Base-by-base conservation (phyloP, 2,329 filamentous ascomycete genomes). In the Fusarium sulawesiense region DNA sequence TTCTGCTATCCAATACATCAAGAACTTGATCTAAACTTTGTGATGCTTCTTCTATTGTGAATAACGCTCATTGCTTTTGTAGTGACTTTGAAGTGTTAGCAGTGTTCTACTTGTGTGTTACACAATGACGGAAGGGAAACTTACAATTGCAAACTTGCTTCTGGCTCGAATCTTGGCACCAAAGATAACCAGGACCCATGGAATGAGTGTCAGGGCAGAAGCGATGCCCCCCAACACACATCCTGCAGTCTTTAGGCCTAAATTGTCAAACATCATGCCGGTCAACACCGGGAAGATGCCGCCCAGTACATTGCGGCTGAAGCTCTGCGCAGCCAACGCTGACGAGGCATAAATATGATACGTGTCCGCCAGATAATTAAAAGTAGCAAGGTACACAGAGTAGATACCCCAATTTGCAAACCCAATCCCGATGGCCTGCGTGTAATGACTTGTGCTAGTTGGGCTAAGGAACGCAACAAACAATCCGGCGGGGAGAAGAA, bases 351-450 rank as follows among this genome's bases (percentile, higher is more conserved):
- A 97, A 4, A 87, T 85, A 76, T 94, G 91, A 78, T 97, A 98
- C 2, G 91, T 91, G 76, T 98, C 94, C 21, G 94, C 93, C 3
- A 98, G 85, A 73, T 97, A 98, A 77, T 98, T 98, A 82, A 98
- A 97, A 0, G 93, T 92, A 4, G 94, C 91, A 2, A 98, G 86
- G 76, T 97, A 97, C 37, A 98, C 89, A 42, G 89, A 91, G 78
- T 93, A 95, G 70, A 98, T 97, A 29, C 94, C 91, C 84, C 95
- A 92, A 0, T 92, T 95, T 0, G 93, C 90, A 63, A 93, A 87
- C 1, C 85, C 88, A 34, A 97, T 85, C 1, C 89, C 91, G 5
- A 95, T 79, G 0, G 79, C 78, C 23, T 76, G 72, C 0, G 73
- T 66, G 45, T 80, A 77, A 13, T 74, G 73, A 41, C 68, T 67